A percentile compares a stretch with the other conserved stretches of the same genome.
These are phyloP conservation scores for Geotrichum candidum DNA, from an alignment of 1,139 yeast genomes.

Conservation along the genomic window DNA sequence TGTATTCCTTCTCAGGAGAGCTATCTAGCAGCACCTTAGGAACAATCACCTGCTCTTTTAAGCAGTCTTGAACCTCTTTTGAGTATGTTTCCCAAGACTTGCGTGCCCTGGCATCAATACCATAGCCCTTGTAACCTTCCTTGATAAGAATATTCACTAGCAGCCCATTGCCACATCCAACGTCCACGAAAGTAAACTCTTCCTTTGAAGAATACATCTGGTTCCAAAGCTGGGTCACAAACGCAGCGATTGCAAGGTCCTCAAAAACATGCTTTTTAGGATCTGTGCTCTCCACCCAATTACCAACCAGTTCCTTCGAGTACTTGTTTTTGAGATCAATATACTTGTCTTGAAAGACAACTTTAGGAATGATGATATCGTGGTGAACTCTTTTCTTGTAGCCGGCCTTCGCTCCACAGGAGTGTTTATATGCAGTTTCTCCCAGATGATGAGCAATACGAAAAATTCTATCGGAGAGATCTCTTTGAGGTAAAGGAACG, in stretches of 20 bases:
- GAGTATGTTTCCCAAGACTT: constrained; percentile 85
- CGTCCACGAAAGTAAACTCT: constrained; percentile 69
- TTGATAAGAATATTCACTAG: constrained; percentile 64
- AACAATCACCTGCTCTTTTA: constrained; percentile 72
- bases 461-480: constrained; percentile 52
- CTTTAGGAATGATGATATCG: constrained; percentile 78
- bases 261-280: constrained; percentile 95
- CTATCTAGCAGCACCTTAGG: constrained; percentile 69
- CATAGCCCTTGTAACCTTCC: constrained; percentile 81
- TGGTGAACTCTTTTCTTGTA: constrained; percentile 85
- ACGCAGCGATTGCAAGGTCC: constrained; percentile 93
- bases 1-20: constrained; percentile 42
- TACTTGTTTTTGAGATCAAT: constrained; percentile 75
- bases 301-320: constrained; percentile 66
- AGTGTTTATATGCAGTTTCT: constrained; percentile 77
- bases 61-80: constrained; percentile 45
- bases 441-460: constrained; percentile 77
- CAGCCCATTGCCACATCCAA: constrained; percentile 95
- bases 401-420: constrained; percentile 75
- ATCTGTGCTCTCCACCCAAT: constrained; percentile 90
- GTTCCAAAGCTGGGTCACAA: constrained; percentile 82
- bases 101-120: constrained; percentile 84
- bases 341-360: constrained; percentile 76
- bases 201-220: constrained; percentile 46
- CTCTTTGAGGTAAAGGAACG: constrained; percentile 15